phyloP scores from a whole-genome alignment of 2,329 filamentous ascomycete species.

The Penicillium sp. region DNA sequence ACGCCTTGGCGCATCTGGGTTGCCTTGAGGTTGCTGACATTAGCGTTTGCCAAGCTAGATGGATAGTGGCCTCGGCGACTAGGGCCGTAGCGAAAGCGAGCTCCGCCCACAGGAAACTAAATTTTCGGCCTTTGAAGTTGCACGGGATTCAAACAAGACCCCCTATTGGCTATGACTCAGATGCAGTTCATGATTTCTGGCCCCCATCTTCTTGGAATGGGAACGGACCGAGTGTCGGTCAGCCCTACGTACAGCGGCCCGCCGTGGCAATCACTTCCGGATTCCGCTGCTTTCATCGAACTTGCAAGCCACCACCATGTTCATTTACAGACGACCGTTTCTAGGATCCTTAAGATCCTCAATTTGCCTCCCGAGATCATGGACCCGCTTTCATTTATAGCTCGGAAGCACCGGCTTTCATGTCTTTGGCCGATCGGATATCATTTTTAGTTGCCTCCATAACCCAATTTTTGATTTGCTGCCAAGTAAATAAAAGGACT shows the following conservation, averaged over 20 bases:
- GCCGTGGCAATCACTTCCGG: background rate
- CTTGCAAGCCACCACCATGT: background rate
- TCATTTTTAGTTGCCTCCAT: background rate
- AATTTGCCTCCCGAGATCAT: background rate
- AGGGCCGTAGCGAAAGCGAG: background rate
- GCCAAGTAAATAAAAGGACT: background rate
- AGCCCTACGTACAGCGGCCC: background rate
- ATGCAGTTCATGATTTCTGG: background rate
- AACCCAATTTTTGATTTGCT: background rate
- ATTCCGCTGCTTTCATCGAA: background rate
- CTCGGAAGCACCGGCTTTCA: background rate
- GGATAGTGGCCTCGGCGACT: background rate
- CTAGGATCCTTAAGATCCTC: background rate
- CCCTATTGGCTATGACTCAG: background rate
- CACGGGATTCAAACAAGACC: background rate
- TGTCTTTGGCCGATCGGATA: background rate
- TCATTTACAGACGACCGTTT: background rate
- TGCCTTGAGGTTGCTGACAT: background rate
- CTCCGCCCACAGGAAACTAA: too few relatives aligned
- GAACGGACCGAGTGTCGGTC: background rate
- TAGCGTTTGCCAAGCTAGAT: background rate
- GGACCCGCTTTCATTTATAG: background rate
- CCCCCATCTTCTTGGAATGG: background rate
- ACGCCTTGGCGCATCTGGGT: background rate
- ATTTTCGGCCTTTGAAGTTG: background rate